Conservation (phyloP, 441 rosid species). For the Dalechampia spathulata region DNA sequence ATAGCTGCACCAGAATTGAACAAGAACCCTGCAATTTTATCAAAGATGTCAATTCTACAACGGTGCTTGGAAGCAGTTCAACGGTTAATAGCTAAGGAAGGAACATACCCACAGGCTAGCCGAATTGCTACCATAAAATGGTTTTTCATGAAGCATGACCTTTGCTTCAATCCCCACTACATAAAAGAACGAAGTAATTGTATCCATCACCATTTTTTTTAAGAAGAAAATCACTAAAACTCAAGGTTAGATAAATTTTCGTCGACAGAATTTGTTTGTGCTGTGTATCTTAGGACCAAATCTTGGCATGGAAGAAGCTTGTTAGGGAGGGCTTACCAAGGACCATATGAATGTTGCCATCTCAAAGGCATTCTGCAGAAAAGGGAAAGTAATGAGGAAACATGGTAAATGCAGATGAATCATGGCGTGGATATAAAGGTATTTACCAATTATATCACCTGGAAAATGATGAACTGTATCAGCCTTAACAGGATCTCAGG, state of each 20-base stretch:
- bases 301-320: too few species aligned
- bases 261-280: background rate
- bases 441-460: conserved; percentile 33
- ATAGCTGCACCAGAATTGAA: conserved; percentile 96
- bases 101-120: conserved; percentile 65
- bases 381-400: conserved; percentile 9
- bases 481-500: conserved; percentile 66
- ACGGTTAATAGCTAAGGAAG: conserved; percentile 1
- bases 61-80: too few species aligned
- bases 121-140: conserved; percentile 62
- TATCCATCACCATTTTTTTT: background rate
- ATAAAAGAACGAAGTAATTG: background rate
- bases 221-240: background rate
- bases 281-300: background rate
- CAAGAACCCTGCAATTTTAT: conserved; percentile 58
- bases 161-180: conserved; percentile 81
- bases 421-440: background rate
- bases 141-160: conserved; percentile 94
- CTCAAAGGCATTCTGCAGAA: conserved; percentile 85
- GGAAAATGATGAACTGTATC: conserved; percentile 88
- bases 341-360: conserved; percentile 98
- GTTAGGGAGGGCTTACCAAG: conserved; percentile 49
- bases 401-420: background rate
- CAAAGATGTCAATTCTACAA: too few species aligned
- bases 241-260: too few species aligned